A percentile compares a stretch with the other conserved stretches of the same genome.
Evolutionary conservation across 805 yeast species (phyloP).

Genomic region (Lachancea fermentati): DNA sequence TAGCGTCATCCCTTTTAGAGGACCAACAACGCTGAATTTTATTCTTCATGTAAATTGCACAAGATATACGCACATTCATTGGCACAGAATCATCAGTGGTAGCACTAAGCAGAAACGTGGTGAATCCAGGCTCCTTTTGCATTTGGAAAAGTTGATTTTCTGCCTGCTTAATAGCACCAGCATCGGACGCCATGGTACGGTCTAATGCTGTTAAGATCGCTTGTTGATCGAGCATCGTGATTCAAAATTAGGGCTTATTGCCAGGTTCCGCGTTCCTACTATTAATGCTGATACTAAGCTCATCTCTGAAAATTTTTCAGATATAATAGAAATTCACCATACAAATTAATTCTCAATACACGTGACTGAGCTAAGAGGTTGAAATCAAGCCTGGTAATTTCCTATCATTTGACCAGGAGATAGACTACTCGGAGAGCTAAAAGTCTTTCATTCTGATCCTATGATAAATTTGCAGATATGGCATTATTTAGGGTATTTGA

Average conservation of each 20-base stretch:
- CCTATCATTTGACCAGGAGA: not conserved
- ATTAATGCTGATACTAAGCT: not conserved
- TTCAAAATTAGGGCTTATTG: not conserved
- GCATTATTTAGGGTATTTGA: slow-evolving; percentile 16
- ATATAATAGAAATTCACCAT: too few relatives aligned
- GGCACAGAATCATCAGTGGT: slow-evolving; percentile 41
- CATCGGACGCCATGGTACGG: slow-evolving; percentile 50
- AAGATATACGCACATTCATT: slow-evolving; percentile 45
- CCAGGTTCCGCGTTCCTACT: not conserved
- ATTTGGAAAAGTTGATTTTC: slow-evolving; percentile 46
- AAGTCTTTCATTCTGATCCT: not conserved
- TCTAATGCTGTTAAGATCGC: slow-evolving; percentile 45
- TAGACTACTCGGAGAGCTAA: not conserved
- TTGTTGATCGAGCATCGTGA: slow-evolving; percentile 38
- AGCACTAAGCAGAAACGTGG: slow-evolving; percentile 47
- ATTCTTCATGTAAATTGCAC: slow-evolving; percentile 68
- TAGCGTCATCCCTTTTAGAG: slow-evolving; percentile 26
- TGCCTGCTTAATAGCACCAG: slow-evolving; percentile 45
- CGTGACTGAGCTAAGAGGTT: too few relatives aligned
- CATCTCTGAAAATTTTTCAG: not conserved
- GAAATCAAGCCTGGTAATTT: too few relatives aligned
- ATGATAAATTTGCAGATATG: slow-evolving; percentile 6
- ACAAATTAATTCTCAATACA: not conserved
- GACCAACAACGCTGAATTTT: slow-evolving; percentile 53
- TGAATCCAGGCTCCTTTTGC: slow-evolving; percentile 54